These are phyloP conservation scores for Prillingera fragicola DNA, from an alignment of 1,284 basidiomycete genomes.

Conservation along the genomic window DNA sequence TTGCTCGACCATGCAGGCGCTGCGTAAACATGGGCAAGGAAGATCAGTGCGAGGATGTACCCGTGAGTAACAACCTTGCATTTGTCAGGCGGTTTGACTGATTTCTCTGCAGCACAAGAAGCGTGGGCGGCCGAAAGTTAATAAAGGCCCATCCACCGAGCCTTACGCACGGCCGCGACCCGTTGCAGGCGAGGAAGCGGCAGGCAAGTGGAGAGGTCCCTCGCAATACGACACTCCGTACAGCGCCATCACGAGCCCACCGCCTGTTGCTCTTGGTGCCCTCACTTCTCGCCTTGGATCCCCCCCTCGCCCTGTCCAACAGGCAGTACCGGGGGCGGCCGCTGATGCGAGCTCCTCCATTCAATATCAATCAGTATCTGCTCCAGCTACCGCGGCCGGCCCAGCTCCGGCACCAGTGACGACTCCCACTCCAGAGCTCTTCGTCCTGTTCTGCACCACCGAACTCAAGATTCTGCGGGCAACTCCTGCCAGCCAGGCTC, in stretches of 20 bases:
- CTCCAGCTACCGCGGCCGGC: slow-evolving; percentile 2
- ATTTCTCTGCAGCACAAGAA: slow-evolving; percentile 38
- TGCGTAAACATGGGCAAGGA: slow-evolving; percentile 43
- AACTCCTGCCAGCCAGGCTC: slow-evolving; percentile 21
- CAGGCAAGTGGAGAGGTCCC: slow-evolving; percentile 26
- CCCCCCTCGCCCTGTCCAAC: slow-evolving; percentile 1
- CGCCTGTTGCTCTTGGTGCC: not conserved
- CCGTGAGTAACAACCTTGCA: slow-evolving; percentile 31
- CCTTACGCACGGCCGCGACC: slow-evolving; percentile 26
- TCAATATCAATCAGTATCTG: not conserved
- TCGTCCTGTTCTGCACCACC: slow-evolving; percentile 40
- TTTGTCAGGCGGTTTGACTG: not conserved
- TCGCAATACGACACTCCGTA: slow-evolving; percentile 22
- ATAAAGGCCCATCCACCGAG: slow-evolving; percentile 26
- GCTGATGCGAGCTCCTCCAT: not conserved
- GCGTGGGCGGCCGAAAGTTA: slow-evolving; percentile 41
- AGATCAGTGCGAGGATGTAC: slow-evolving; percentile 43
- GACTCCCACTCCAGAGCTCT: slow-evolving; percentile 18
- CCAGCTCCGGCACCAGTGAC: slow-evolving; percentile 1
- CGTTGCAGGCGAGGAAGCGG: slow-evolving; percentile 1
- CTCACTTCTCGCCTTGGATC: not conserved
- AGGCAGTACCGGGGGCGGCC: not conserved
- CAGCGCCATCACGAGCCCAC: slow-evolving; percentile 7
- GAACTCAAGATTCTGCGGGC: slow-evolving; percentile 38
- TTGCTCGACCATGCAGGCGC: slow-evolving; percentile 42